These are phyloP conservation scores for Acacia crassicarpa DNA, from an alignment of 306 rosid species.

Conservation along the genomic window DNA sequence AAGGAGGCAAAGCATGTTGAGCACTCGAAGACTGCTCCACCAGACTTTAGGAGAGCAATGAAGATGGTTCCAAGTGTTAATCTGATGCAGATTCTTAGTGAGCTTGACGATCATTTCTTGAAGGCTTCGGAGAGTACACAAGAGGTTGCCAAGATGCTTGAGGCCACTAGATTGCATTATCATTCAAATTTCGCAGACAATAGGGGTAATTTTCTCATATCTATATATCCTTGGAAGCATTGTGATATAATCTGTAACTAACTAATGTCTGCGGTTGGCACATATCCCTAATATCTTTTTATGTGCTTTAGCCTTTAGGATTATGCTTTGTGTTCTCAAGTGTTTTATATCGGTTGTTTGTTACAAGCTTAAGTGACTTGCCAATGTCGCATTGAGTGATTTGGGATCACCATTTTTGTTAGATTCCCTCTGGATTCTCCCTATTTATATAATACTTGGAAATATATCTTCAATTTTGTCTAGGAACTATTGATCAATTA, in stretches of 20 bases:
- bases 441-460: background rate
- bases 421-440: background rate
- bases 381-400: background rate
- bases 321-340: background rate
- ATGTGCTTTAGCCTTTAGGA: background rate
- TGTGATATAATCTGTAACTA: background rate
- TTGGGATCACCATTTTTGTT: background rate
- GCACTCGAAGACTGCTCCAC: constrained; percentile 70
- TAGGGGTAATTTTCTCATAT: constrained; percentile 48
- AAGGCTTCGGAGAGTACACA: constrained; percentile 74
- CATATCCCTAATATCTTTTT: background rate
- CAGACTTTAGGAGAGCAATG: constrained; percentile 56
- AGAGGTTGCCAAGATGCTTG: constrained; percentile 79
- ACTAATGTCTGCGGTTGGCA: background rate
- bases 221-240: background rate
- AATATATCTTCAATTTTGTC: background rate
- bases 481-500: background rate
- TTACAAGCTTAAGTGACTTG: background rate
- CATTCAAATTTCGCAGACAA: constrained; percentile 92
- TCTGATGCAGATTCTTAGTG: constrained; percentile 53
- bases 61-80: constrained; percentile 47
- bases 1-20: constrained; percentile 47
- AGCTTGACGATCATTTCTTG: constrained; percentile 72
- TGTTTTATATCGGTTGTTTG: background rate
- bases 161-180: constrained; percentile 87